phyloP scores from a whole-genome alignment of 148 eudicot species.

The Arctostaphylos glauca region DNA sequence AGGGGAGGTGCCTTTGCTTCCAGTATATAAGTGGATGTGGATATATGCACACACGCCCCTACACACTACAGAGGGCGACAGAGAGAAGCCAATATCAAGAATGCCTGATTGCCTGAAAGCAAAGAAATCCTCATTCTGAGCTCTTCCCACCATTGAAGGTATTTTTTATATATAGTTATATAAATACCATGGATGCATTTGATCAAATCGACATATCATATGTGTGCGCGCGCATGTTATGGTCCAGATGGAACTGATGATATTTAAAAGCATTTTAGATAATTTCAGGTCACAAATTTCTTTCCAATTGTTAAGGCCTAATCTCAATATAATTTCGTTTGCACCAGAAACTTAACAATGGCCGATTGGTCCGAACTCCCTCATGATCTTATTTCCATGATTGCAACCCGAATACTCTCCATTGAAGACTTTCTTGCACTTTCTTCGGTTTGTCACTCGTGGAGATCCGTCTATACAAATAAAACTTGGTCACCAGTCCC shows the following conservation, averaged over 20 bases:
- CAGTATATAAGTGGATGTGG: too few species aligned
- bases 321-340: neutral
- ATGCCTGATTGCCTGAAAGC: neutral
- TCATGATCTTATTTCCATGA: constrained; percentile 11
- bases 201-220: neutral
- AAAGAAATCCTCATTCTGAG: neutral
- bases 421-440: constrained; percentile 23
- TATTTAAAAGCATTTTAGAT: too few species aligned
- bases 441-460: constrained; percentile 17
- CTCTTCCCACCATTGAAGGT: neutral
- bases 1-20: too few species aligned
- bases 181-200: neutral
- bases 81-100: neutral
- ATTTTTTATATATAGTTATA: too few species aligned
- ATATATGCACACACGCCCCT: too few species aligned
- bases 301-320: neutral
- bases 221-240: too few species aligned
- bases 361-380: constrained; percentile 18
- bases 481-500: constrained; percentile 11
- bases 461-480: constrained; percentile 9
- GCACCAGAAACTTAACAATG: neutral
- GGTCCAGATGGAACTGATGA: too few species aligned
- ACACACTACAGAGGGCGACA: too few species aligned
- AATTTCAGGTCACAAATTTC: too few species aligned
- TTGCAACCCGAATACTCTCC: constrained; percentile 6